These are phyloP conservation scores for Solanum chiquidenum DNA, from an alignment of 257 asterid species.

Conservation along the genomic window DNA sequence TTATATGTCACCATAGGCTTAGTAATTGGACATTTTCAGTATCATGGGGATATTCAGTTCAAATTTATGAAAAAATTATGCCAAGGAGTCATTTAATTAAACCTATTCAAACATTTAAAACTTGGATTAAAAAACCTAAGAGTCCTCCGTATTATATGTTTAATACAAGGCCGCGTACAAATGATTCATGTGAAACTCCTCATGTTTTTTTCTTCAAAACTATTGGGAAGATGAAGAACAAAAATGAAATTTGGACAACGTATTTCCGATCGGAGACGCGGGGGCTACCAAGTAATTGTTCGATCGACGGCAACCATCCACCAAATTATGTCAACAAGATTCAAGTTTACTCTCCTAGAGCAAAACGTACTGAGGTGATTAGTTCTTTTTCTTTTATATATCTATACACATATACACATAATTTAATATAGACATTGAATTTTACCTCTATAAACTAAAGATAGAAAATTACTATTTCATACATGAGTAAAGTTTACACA, in stretches of 20 bases:
- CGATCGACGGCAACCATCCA: neutral
- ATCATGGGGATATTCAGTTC: neutral
- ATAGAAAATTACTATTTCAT: neutral
- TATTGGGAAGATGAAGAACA: neutral
- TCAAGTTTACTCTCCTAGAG: neutral
- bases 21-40: neutral
- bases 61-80: neutral
- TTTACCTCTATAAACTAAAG: neutral
- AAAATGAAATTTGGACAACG: conserved; percentile 7
- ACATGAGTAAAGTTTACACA: neutral
- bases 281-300: neutral
- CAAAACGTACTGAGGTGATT: neutral
- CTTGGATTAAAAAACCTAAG: conserved; percentile 11
- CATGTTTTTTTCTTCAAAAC: neutral
- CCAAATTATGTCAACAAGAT: neutral
- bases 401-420: too few species aligned
- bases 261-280: neutral
- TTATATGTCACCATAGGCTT: neutral
- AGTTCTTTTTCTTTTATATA: too few species aligned
- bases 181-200: neutral
- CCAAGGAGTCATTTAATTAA: neutral
- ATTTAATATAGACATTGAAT: too few species aligned
- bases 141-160: neutral
- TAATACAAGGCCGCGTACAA: neutral
- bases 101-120: conserved; percentile 36